These are phyloP conservation scores for Claviceps humidiphila DNA, from an alignment of 2,329 filamentous ascomycete genomes.

Conservation along the genomic window DNA sequence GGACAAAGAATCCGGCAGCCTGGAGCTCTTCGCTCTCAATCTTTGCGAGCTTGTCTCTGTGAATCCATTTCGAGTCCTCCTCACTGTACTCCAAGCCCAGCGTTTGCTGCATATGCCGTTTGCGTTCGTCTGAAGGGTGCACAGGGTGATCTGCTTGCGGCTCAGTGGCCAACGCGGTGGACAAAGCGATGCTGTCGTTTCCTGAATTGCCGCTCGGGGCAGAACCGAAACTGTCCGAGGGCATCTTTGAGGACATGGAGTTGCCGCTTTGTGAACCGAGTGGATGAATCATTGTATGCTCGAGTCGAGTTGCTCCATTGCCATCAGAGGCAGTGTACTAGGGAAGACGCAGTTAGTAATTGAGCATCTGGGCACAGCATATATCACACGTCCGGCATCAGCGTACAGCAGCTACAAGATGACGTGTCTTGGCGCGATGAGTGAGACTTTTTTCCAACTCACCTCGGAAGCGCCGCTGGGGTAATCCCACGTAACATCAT, in stretches of 20 bases:
- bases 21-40: slow-evolving; percentile 74
- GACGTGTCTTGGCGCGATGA: not conserved
- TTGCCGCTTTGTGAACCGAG: slow-evolving; percentile 14
- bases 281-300: slow-evolving; percentile 9
- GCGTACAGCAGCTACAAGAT: not conserved
- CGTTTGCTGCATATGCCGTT: slow-evolving; percentile 14
- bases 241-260: slow-evolving; percentile 16
- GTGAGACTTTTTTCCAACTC: slow-evolving; percentile 10
- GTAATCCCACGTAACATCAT: slow-evolving; percentile 32
- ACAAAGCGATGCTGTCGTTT: slow-evolving; percentile 10
- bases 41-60: slow-evolving; percentile 67
- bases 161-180: slow-evolving; percentile 14
- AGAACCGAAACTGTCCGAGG: slow-evolving; percentile 21
- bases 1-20: slow-evolving; percentile 57
- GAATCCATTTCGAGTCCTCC: slow-evolving; percentile 69
- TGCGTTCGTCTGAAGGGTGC: slow-evolving; percentile 14
- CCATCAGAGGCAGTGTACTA: slow-evolving; percentile 7
- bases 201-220: slow-evolving; percentile 12
- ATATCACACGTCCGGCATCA: not conserved
- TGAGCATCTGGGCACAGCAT: not conserved
- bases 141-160: slow-evolving; percentile 10
- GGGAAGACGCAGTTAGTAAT: not conserved
- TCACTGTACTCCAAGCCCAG: slow-evolving; percentile 22
- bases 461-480: slow-evolving; percentile 24
- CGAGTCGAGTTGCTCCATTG: slow-evolving; percentile 3